Evolutionary conservation across 2,329 filamentous ascomycete species (phyloP), one percentile per base, ranked within the genome.

Genomic region (Penicillium sp.): DNA sequence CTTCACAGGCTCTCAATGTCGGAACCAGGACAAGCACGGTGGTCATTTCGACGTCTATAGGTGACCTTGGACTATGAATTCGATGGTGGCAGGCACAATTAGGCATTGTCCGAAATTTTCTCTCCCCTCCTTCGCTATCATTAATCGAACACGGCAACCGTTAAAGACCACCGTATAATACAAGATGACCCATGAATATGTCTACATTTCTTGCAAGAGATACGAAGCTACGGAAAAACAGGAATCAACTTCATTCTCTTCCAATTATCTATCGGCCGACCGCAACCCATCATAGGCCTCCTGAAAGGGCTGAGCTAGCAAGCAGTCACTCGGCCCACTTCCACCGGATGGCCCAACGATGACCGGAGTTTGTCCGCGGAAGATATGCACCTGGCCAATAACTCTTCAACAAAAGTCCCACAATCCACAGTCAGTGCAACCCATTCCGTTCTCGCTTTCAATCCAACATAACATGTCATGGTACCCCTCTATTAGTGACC

Each of bases 381-480:
- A 16, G 4, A 51, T 51, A 35, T 35, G 3, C 48, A 35, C 35
- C 48, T 33, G 48, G 48, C 48, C 48, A 51, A 51, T 35, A 35
- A 22, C 8, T 2, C 25, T 35, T 22, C n/a, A 30, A 35, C 11
- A 6, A 22, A 35, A 51, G 30, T 51, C 8, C 51, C 37, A 52
- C 49, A 37, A 40, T 25, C 51, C 19, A 51, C 48, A 35, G 40
- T 26, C 37, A 49, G n/a, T 56, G 40, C 43, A 40, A 37, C 54
- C 38, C 25, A 30, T 42, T 30, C 45, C n/a, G 14, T 28, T 30
- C 45, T 48, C 45, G 16, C 16, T 51, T 14, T 51, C 16, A 35
- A 51, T 25, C n/a, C 48, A 51, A 42, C 52, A 52, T 37, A 49
- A 25, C 35, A 46, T 53, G 55, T 56, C 51, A 61, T 55, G 48